Evolutionary conservation across 768 basidiomycete species (phyloP).

Genomic region (Mycena leptocephala): DNA sequence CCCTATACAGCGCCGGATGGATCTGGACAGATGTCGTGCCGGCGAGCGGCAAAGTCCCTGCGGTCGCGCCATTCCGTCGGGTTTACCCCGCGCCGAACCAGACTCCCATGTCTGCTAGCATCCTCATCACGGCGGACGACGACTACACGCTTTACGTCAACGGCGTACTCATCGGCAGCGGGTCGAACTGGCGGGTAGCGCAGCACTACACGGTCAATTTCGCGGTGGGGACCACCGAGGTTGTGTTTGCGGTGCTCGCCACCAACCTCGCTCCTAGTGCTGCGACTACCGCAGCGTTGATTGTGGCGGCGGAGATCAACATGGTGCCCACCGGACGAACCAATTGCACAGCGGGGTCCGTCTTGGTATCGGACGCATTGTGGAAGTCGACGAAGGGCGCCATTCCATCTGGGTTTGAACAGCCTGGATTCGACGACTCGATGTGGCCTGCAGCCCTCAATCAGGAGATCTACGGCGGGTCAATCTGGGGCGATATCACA

Average conservation of each 20-base stretch:
- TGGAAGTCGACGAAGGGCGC: background rate
- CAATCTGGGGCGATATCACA: background rate
- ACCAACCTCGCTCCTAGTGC: background rate
- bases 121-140: background rate
- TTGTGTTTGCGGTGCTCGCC: background rate
- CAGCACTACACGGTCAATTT: background rate
- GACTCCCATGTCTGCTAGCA: background rate
- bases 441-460: background rate
- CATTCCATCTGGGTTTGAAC: background rate
- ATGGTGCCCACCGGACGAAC: background rate
- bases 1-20: background rate
- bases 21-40: background rate
- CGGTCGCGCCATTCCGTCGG: background rate
- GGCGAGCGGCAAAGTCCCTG: background rate
- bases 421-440: background rate
- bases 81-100: background rate
- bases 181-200: no score
- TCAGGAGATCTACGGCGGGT: background rate
- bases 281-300: background rate
- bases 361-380: background rate
- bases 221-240: background rate
- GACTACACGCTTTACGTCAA: no score
- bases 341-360: background rate
- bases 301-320: background rate
- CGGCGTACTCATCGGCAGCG: no score